Evolutionary conservation across 257 asterid species (phyloP).

Genomic region (Avicennia marina): DNA sequence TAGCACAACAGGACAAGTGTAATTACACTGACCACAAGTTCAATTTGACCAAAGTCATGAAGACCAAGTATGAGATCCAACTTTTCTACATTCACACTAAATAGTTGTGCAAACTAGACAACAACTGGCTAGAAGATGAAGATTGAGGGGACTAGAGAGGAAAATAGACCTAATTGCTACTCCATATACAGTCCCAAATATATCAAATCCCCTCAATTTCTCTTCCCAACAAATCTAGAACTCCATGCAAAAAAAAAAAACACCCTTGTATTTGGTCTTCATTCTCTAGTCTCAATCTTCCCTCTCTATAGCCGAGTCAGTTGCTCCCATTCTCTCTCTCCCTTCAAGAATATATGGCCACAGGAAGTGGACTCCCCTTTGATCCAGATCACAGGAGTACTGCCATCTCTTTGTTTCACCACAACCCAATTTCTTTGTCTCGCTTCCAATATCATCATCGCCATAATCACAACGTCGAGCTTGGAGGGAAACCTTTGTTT

Average conservation of each 20-base stretch:
- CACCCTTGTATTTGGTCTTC: slow-evolving; percentile 35
- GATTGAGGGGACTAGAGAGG: slow-evolving; percentile 11
- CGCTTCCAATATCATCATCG: neutral
- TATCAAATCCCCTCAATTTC: slow-evolving; percentile 44
- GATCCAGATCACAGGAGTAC: slow-evolving; percentile 58
- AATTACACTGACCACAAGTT: slow-evolving; percentile 12
- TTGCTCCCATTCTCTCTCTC: slow-evolving; percentile 35
- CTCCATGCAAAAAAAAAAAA: neutral
- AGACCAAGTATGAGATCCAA: slow-evolving; percentile 27
- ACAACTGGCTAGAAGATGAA: slow-evolving; percentile 9
- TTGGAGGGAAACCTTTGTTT: no score
- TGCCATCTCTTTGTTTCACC: slow-evolving; percentile 16
- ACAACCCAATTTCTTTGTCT: slow-evolving; percentile 8
- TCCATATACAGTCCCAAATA: slow-evolving; percentile 10
- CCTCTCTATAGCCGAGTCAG: slow-evolving; percentile 68
- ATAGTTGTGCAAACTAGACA: slow-evolving; percentile 8
- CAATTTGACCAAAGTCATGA: slow-evolving; percentile 19
- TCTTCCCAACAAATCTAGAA: slow-evolving; percentile 33
- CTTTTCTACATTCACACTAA: neutral
- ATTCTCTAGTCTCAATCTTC: slow-evolving; percentile 46
- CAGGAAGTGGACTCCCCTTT: slow-evolving; percentile 84
- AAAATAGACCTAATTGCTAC: slow-evolving; percentile 12
- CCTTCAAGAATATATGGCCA: slow-evolving; percentile 55
- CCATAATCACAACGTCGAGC: neutral
- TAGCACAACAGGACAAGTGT: slow-evolving; percentile 19